A percentile compares a stretch with the other conserved stretches of the same genome.
Evolutionary conservation across 306 rosid species (phyloP).

Genomic region (Lathyrus tuberosus): DNA sequence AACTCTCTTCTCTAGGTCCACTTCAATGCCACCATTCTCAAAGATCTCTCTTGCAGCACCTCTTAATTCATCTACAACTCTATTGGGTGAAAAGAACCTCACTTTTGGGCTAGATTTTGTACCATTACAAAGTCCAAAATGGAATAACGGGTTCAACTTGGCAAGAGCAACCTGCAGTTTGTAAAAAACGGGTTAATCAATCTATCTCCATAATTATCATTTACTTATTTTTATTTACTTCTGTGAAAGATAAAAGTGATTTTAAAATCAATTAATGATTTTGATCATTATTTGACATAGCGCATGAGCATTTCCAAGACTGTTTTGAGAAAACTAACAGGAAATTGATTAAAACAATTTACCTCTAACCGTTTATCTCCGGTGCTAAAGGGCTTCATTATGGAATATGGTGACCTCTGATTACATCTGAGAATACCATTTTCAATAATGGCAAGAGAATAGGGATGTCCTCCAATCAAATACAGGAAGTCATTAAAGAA

Average conservation of each 20-base stretch:
- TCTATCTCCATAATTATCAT: conserved; percentile 18
- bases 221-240: background rate
- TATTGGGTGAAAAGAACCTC: conserved; percentile 71
- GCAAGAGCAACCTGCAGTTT: conserved; percentile 62
- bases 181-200: conserved; percentile 31
- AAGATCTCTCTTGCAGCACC: conserved; percentile 84
- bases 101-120: conserved; percentile 84
- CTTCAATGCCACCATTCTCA: conserved; percentile 67
- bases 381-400: conserved; percentile 67
- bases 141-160: conserved; percentile 78
- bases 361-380: conserved; percentile 82
- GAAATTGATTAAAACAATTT: conserved; percentile 21
- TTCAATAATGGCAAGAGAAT: conserved; percentile 61
- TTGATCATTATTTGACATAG: background rate
- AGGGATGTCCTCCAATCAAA: conserved; percentile 79
- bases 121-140: conserved; percentile 88
- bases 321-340: background rate
- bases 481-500: conserved; percentile 78
- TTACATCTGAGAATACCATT: conserved; percentile 90
- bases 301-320: background rate
- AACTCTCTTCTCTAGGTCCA: conserved; percentile 84
- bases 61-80: conserved; percentile 78
- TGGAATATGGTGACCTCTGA: conserved; percentile 75
- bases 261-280: background rate
- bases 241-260: background rate